Percentiles rank a stretch among this genome's conserved stretches.
Conservation (phyloP, 2,329 filamentous ascomycete genomes). For the Alternaria solani region DNA sequence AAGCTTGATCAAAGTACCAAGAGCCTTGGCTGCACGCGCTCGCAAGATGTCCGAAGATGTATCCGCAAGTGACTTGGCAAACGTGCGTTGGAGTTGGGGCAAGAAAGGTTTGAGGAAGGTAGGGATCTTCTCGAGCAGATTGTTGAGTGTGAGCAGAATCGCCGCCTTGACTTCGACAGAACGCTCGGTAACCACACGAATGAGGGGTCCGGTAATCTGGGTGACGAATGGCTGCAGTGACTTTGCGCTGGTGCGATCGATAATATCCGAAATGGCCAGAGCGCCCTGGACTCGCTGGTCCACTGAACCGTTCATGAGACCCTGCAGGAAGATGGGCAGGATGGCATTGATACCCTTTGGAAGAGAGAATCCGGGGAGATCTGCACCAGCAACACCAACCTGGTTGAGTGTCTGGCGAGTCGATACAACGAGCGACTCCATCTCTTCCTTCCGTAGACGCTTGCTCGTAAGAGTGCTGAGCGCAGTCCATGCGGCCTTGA, state of each 20-base stretch:
- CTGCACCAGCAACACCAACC: slow-evolving; percentile 84
- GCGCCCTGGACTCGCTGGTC: slow-evolving; percentile 94
- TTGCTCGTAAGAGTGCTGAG: slow-evolving; percentile 83
- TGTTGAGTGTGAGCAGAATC: slow-evolving; percentile 92
- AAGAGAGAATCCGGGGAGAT: slow-evolving; percentile 84
- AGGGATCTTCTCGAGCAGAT: slow-evolving; percentile 94
- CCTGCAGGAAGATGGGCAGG: slow-evolving; percentile 95
- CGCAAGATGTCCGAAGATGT: slow-evolving; percentile 88
- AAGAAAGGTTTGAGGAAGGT: slow-evolving; percentile 95
- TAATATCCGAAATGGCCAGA: slow-evolving; percentile 91
- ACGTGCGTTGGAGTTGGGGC: slow-evolving; percentile 94
- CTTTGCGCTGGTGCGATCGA: slow-evolving; percentile 88
- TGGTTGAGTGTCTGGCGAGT: slow-evolving; percentile 86
- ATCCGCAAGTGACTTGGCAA: slow-evolving; percentile 94
- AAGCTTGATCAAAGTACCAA: slow-evolving; percentile 94
- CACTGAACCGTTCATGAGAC: slow-evolving; percentile 92
- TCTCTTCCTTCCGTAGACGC: slow-evolving; percentile 92
- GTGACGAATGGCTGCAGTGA: slow-evolving; percentile 94
- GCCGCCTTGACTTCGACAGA: slow-evolving; percentile 96
- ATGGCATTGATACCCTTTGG: slow-evolving; percentile 98
- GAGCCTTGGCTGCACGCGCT: slow-evolving; percentile 86
- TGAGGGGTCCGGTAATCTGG: slow-evolving; percentile 95
- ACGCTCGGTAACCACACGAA: slow-evolving; percentile 95
- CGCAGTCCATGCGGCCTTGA: slow-evolving; percentile 89
- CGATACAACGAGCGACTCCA: slow-evolving; percentile 89